Evolutionary conservation across 2,329 filamentous ascomycete species (phyloP), one percentile per base, ranked within the genome.

Genomic region (Penicillium glabrum): DNA sequence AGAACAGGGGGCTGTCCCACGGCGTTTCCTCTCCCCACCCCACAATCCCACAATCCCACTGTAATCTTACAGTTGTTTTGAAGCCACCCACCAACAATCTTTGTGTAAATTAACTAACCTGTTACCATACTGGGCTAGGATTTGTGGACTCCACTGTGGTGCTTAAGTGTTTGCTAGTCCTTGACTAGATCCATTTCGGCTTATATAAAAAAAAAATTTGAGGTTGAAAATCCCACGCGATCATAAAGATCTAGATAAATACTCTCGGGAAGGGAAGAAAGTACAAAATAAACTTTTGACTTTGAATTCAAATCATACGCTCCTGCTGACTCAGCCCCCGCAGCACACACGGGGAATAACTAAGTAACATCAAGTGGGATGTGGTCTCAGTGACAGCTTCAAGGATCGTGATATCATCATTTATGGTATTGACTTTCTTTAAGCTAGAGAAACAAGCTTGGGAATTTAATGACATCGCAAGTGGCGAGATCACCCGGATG

Each of bases 41-140:
- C 47, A 51, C 47, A 56, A 51, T 55, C 51, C 43, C 44, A 48
- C 27, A 29, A 41, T 44, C 13, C 39, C 35, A 50, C 46, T n/a
- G 26, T 31, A 33, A 21, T 33, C 46, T 29, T 35, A n/a, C 11
- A 21, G 46, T 35, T 37, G 23, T 26, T 47, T 43, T 4, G 24
- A 23, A 48, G 45, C 24, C 27, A 33, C 24, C 46, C 46, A 47
- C 46, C 46, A 31, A 21, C 19, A 47, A 37, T 13, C 35, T 23
- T 21, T 48, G 29, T 13, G 26, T 43, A 51, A 23, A 51, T 9
- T 51, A n/a, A 35, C 43, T 16, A 46, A 51, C 33, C 43, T 47
- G 35, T 51, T 19, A 47, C 43, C 48, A 35, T 27, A 35, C 44
- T 46, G 14, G 49, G 41, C 29, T 33, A 51, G 35, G 13, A 14